Evolutionary conservation across 345 rosid genomes (phyloP).

Genomic region (Acer yangbiense): DNA sequence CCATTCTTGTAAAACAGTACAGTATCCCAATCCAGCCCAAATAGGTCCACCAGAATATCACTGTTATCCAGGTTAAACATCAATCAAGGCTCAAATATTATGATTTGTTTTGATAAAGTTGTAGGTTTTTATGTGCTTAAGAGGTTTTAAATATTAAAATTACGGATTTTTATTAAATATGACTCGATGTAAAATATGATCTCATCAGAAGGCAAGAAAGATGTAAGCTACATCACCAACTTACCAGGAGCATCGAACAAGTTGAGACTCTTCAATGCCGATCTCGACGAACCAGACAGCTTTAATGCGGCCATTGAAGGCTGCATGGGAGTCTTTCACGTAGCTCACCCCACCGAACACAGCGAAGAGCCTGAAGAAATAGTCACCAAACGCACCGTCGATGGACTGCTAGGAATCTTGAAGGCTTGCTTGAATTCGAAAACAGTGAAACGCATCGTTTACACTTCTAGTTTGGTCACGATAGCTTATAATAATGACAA

Average conservation of each 20-base stretch:
- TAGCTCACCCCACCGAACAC: slow-evolving; percentile 54
- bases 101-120: too few species aligned
- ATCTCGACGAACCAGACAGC: slow-evolving; percentile 51
- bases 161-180: too few species aligned
- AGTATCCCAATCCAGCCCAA: neutral
- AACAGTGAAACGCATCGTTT: slow-evolving; percentile 60
- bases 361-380: slow-evolving; percentile 42
- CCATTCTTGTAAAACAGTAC: too few species aligned
- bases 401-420: slow-evolving; percentile 51
- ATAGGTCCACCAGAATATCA: neutral
- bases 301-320: slow-evolving; percentile 59
- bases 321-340: slow-evolving; percentile 59
- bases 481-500: neutral
- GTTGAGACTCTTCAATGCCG: slow-evolving; percentile 49
- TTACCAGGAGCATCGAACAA: slow-evolving; percentile 53
- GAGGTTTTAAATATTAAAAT: too few species aligned
- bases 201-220: slow-evolving; percentile 45
- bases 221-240: slow-evolving; percentile 50
- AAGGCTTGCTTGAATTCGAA: slow-evolving; percentile 51
- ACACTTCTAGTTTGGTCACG: slow-evolving; percentile 49
- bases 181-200: neutral
- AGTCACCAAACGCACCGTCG: slow-evolving; percentile 47
- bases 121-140: too few species aligned
- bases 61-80: neutral
- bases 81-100: too few species aligned